These are phyloP conservation scores for Candida silvatica DNA, from an alignment of 805 yeast species.

Conservation along the genomic window DNA sequence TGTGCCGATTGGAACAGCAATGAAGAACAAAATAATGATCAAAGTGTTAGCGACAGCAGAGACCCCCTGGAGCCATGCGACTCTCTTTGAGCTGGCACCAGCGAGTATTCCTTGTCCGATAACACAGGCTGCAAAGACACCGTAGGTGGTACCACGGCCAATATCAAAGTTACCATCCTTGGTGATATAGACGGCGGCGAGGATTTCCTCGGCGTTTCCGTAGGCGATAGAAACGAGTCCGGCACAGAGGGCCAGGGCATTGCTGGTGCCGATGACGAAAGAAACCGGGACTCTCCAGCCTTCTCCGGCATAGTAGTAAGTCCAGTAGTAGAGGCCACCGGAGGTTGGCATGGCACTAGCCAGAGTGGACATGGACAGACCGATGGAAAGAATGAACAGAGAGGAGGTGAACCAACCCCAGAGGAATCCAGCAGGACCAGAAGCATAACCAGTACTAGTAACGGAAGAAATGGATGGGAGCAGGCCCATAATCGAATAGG, in stretches of 20 bases:
- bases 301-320: slow-evolving; percentile 45
- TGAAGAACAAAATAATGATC: slow-evolving; percentile 44
- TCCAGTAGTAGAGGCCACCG: slow-evolving; percentile 66
- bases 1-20: slow-evolving; percentile 60
- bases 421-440: slow-evolving; percentile 57
- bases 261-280: slow-evolving; percentile 55
- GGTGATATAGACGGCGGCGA: slow-evolving; percentile 44
- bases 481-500: slow-evolving; percentile 56
- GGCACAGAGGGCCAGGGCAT: slow-evolving; percentile 53
- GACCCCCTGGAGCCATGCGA: slow-evolving; percentile 51
- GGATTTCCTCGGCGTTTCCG: slow-evolving; percentile 49
- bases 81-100: slow-evolving; percentile 37
- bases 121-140: slow-evolving; percentile 53
- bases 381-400: slow-evolving; percentile 43
- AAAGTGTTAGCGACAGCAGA: slow-evolving; percentile 48
- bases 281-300: slow-evolving; percentile 39
- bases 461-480: slow-evolving; percentile 57
- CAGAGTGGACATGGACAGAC: slow-evolving; percentile 52
- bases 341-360: slow-evolving; percentile 65
- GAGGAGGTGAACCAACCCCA: slow-evolving; percentile 62
- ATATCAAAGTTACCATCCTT: slow-evolving; percentile 44
- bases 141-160: slow-evolving; percentile 46
- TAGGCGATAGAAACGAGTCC: slow-evolving; percentile 59
- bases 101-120: too few relatives aligned
- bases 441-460: slow-evolving; percentile 42